A percentile compares a stretch with the other conserved stretches of the same genome.
Evolutionary conservation across 192 early-diverging fungal species (phyloP).

Genomic region (Kappamyces sp.): DNA sequence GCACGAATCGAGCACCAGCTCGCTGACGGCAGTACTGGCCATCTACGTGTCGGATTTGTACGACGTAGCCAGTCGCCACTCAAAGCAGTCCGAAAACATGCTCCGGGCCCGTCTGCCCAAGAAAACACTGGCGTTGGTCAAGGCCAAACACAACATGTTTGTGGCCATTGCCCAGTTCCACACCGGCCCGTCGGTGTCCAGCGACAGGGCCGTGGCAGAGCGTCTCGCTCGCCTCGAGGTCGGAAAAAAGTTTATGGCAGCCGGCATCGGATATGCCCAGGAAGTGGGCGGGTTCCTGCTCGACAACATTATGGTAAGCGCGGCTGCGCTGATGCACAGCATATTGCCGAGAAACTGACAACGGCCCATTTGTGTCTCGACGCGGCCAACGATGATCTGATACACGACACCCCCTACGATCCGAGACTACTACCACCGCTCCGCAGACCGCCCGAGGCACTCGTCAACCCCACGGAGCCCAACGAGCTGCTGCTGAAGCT

Average conservation of each 20-base stretch:
- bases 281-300: conserved; percentile 26
- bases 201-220: conserved; percentile 37
- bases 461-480: conserved; percentile 24
- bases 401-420: conserved; percentile 35
- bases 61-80: conserved; percentile 33
- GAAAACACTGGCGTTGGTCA: conserved; percentile 29
- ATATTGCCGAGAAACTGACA: conserved; percentile 14
- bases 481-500: background rate
- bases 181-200: conserved; percentile 24
- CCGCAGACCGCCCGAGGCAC: conserved; percentile 27
- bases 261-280: conserved; percentile 24
- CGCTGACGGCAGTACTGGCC: conserved; percentile 35
- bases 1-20: conserved; percentile 39
- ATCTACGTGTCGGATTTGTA: conserved; percentile 46
- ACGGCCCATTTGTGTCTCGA: conserved; percentile 32
- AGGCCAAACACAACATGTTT: conserved; percentile 36
- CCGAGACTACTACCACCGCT: conserved; percentile 26
- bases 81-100: conserved; percentile 10
- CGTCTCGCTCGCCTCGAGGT: conserved; percentile 35
- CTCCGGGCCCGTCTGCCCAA: conserved; percentile 27
- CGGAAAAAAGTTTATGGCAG: conserved; percentile 26
- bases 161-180: conserved; percentile 51
- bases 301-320: conserved; percentile 26
- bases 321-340: conserved; percentile 18
- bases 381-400: conserved; percentile 35